Evolutionary conservation across 2,329 filamentous ascomycete genomes (phyloP), one percentile per base, ranked within the genome.

Genomic region (Fusarium albidum): DNA sequence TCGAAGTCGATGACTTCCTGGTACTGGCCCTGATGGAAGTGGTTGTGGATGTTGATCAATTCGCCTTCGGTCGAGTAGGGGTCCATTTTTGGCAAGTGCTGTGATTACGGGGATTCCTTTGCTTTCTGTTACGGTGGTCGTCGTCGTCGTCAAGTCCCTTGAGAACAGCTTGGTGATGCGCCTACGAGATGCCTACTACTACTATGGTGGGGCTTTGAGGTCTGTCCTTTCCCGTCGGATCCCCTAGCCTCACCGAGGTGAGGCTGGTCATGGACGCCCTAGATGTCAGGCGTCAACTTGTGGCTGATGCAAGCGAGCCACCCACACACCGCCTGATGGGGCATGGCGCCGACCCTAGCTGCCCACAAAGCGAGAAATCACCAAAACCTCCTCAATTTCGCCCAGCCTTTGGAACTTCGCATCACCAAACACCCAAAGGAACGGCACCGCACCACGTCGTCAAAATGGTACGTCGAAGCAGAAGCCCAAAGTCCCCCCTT

Each of bases 1-100:
- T 96, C 89, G 77, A 92, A 96, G 77, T 95, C 89, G 75, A 96
- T 75, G 60, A 96, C 93, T 70, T 88, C 82, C 70, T 91, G 84
- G 82, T 91, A 96, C 80, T 96, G 93, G 71, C 91, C 92, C 74
- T 88, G 85, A 73, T 88, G 82, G 77, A 89, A 89, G 75, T 85
- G 75, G 75, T 84, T 88, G 78, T 88, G 85, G 61, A 89, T 83
- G 76, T 87, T 89, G 72, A 89, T 83, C 66, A 90, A 77, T 77
- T 90, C 87, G 76, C 86, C 86, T 75, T 89, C 86, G 61, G 85
- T 81, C 40, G 85, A 88, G 73, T 87, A 90, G 63, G 86, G 85
- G 73, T 89, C 86, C 86, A 89, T 89, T 62, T 62, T 74, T 71
- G 68, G 60, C 64, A 63, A 57, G 65, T 52, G 57, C 55, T 60